Percentiles rank a stretch among this genome's conserved stretches.
phyloP scores from a whole-genome alignment of 768 basidiomycete genomes.

The Mycena floridula region DNA sequence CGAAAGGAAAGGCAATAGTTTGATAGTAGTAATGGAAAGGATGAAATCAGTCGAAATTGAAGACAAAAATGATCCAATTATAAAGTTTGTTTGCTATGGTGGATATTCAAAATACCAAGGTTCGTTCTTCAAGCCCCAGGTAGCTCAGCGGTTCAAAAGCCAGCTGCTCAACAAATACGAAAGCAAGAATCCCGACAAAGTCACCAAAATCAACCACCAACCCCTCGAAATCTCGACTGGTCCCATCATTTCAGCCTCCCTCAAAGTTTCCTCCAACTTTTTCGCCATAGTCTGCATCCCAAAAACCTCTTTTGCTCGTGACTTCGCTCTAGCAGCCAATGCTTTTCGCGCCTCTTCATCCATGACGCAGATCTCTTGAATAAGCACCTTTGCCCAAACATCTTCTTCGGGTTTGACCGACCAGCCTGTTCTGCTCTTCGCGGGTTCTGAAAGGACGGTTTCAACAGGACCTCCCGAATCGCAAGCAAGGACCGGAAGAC shows the following conservation, averaged over 20 bases:
- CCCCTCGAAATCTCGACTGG: slow-evolving; percentile 1
- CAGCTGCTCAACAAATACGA: too few relatives aligned
- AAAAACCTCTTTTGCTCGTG: slow-evolving; percentile 61
- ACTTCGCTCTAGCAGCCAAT: slow-evolving; percentile 50
- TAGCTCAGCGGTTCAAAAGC: too few relatives aligned
- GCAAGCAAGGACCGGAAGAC: slow-evolving; percentile 85
- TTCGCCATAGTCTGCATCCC: slow-evolving; percentile 71
- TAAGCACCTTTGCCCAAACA: slow-evolving; percentile 67
- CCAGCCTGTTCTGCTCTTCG: slow-evolving; percentile 66
- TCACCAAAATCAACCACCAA: too few relatives aligned
- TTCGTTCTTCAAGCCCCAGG: too few relatives aligned
- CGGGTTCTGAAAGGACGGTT: slow-evolving; percentile 45
- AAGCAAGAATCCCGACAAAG: too few relatives aligned
- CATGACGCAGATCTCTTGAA: slow-evolving; percentile 46
- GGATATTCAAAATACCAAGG: too few relatives aligned
- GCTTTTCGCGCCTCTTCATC: slow-evolving; percentile 31
- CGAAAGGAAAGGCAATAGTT: too few relatives aligned
- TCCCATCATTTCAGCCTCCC: slow-evolving; percentile 53
- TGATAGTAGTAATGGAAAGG: too few relatives aligned
- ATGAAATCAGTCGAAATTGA: too few relatives aligned
- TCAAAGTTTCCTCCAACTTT: slow-evolving; percentile 49
- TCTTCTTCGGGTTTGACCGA: slow-evolving; percentile 55
- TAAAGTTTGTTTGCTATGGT: too few relatives aligned
- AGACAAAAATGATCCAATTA: too few relatives aligned
- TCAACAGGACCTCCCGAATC: slow-evolving; percentile 88